Percentiles rank a stretch among this genome's conserved stretches.
phyloP scores from a whole-genome alignment of 2,329 filamentous ascomycete genomes.

The Pestalotiopsis sp. region DNA sequence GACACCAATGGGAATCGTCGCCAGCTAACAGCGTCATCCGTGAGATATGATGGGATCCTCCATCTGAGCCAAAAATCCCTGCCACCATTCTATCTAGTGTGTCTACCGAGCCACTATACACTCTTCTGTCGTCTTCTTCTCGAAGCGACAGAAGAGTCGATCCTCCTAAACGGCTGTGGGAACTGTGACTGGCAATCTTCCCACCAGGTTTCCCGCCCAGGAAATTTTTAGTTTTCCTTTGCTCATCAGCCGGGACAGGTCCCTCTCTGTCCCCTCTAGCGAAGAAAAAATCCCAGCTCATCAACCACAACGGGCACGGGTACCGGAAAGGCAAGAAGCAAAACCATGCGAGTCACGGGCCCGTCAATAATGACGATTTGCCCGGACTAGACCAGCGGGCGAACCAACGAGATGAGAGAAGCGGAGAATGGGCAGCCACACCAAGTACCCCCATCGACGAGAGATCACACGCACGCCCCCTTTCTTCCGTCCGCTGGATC shows the following conservation, averaged over 20 bases:
- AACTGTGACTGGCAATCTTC: not conserved
- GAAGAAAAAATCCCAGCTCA: not conserved
- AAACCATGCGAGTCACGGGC: slow-evolving; percentile 38
- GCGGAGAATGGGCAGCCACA: slow-evolving; percentile 32
- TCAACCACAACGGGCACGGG: slow-evolving; percentile 13
- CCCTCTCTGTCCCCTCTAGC: not conserved
- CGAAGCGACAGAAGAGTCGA: slow-evolving; percentile 8
- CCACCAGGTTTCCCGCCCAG: not conserved
- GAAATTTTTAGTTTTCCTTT: not conserved
- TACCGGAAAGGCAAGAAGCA: slow-evolving; percentile 20
- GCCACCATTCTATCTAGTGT: slow-evolving; percentile 1
- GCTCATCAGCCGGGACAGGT: not conserved
- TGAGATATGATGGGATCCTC: slow-evolving; percentile 5
- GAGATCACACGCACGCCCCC: slow-evolving; percentile 33
- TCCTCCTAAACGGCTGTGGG: not conserved
- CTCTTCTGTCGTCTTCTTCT: not conserved
- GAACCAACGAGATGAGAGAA: slow-evolving; percentile 29
- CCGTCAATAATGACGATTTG: slow-evolving; percentile 35
- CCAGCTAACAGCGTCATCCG: not conserved
- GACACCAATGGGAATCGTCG: slow-evolving; percentile 10
- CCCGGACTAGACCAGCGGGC: slow-evolving; percentile 25
- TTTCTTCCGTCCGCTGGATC: slow-evolving; percentile 20
- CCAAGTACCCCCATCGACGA: slow-evolving; percentile 11
- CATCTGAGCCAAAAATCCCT: not conserved
- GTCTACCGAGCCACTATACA: not conserved